Base-by-base conservation (phyloP, 495 filamentous ascomycete genomes). In the Lentithecium fluviatile region DNA sequence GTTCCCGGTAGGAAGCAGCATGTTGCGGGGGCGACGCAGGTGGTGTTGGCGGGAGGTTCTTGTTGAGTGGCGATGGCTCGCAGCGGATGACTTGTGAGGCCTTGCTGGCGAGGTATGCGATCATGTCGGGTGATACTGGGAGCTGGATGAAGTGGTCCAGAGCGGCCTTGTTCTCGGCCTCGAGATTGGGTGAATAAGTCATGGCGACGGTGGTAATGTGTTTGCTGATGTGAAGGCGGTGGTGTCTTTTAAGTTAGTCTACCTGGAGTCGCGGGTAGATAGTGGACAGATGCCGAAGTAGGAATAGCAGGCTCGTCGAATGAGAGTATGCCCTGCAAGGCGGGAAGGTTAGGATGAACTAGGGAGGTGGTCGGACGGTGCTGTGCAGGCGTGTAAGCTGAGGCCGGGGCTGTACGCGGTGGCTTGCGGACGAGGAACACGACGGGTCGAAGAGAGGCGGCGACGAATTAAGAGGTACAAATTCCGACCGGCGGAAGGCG, bases 41-140 rank as follows among this genome's bases (percentile, higher is more conserved):
- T 69, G 81, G 90, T 64, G 80, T 91, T 52, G 80, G 88, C 66
- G 82, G 87, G 34, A 84, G 79, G 69, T 80, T 79, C 60, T 81
- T 81, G 70, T 79, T 75, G 66, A 74, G 71, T 65, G 49, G 69
- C 68, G 43, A 76, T 70, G 79, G 76, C 65, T 97, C 94, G 81
- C 94, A 97, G 52, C 90, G 86, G 71, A 98, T 98, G 70, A 98
- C 94, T 68, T 83, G 82, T 48, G 81, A 79, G 25, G 94, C 93
- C 68, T 92, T 91, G 45, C 81, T 73, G 42, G 94, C 90, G 59
- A 98, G 80, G 74, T 95, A 88, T 26, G 77, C 71, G 64, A 98
- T 85, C 95, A 97, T 97, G 38, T 87, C 83, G 53, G 80, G 78
- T 64, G 84, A 86, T 55, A 97, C 93, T 11, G 87, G 87, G 63